phyloP scores from a whole-genome alignment of 106 monocot species.

The Cymbidium sinense region DNA sequence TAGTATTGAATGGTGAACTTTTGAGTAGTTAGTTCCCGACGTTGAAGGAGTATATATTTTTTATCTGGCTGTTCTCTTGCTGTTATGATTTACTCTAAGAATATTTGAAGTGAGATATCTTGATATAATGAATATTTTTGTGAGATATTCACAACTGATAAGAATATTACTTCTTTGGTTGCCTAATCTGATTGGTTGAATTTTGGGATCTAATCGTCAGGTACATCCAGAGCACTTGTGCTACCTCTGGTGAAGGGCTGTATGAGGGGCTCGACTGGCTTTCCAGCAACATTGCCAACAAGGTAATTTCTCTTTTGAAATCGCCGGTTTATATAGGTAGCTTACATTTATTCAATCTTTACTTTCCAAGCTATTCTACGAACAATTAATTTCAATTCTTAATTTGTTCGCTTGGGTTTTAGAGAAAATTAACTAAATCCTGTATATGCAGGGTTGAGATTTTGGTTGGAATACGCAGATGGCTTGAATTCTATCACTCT shows the following conservation, averaged over 20 bases:
- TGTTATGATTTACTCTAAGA: neutral
- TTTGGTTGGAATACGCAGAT: neutral
- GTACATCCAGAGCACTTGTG: conserved; percentile 23
- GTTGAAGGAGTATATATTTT: neutral
- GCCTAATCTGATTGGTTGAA: too few relatives aligned
- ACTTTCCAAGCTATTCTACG: too few relatives aligned
- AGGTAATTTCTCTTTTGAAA: conserved; percentile 4
- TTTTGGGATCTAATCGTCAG: neutral
- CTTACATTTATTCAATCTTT: neutral
- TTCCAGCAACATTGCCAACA: conserved; percentile 24
- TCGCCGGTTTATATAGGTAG: neutral
- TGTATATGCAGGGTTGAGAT: neutral
- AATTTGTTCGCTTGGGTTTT: neutral
- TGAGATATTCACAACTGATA: too few relatives aligned
- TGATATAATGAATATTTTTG: too few relatives aligned
- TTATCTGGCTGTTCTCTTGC: neutral
- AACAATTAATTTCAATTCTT: neutral
- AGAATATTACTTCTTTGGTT: too few relatives aligned
- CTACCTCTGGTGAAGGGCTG: conserved; percentile 18
- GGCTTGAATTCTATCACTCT: neutral
- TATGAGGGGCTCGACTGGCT: conserved; percentile 24
- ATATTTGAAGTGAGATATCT: too few relatives aligned
- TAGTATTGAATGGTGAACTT: neutral
- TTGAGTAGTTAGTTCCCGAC: neutral
- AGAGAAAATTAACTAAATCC: neutral